Evolutionary conservation across 306 rosid genomes (phyloP).

Genomic region (Acacia confusa): DNA sequence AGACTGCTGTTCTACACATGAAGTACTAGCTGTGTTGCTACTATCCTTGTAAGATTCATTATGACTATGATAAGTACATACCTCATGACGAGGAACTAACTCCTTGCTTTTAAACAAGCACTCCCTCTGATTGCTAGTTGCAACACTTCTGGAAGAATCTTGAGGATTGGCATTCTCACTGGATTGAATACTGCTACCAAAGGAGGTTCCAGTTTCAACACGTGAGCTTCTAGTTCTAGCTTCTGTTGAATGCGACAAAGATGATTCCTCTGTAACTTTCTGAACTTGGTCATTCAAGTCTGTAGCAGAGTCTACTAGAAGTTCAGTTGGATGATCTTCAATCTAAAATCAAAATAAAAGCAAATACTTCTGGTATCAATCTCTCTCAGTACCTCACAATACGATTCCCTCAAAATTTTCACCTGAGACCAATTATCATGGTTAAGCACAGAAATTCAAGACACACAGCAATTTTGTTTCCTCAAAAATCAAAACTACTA

Average conservation of each 20-base stretch:
- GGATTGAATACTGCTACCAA: constrained; percentile 29
- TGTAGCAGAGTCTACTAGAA: constrained; percentile 36
- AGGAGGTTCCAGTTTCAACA: constrained; percentile 47
- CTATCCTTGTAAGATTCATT: constrained; percentile 63
- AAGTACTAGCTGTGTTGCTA: constrained; percentile 67
- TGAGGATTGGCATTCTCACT: constrained; percentile 38
- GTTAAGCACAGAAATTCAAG: not conserved
- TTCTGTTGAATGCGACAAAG: constrained; percentile 42
- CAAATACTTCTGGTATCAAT: not conserved
- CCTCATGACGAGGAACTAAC: constrained; percentile 64
- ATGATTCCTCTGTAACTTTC: constrained; percentile 42
- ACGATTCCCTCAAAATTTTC: not conserved
- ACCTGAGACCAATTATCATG: not conserved
- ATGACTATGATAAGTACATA: constrained; percentile 56
- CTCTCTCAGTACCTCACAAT: constrained; percentile 3
- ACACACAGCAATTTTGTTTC: not conserved
- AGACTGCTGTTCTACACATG: constrained; percentile 61
- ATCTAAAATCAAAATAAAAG: not conserved
- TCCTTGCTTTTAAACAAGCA: constrained; percentile 65
- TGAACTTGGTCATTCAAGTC: constrained; percentile 41
- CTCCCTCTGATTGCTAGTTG: constrained; percentile 41
- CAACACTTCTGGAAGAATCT: constrained; percentile 50
- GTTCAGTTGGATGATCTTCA: constrained; percentile 33
- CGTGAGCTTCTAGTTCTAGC: constrained; percentile 36
- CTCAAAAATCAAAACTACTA: not conserved